Conservation (phyloP, 441 rosid genomes). For the Pelargonium cotyledonis region DNA sequence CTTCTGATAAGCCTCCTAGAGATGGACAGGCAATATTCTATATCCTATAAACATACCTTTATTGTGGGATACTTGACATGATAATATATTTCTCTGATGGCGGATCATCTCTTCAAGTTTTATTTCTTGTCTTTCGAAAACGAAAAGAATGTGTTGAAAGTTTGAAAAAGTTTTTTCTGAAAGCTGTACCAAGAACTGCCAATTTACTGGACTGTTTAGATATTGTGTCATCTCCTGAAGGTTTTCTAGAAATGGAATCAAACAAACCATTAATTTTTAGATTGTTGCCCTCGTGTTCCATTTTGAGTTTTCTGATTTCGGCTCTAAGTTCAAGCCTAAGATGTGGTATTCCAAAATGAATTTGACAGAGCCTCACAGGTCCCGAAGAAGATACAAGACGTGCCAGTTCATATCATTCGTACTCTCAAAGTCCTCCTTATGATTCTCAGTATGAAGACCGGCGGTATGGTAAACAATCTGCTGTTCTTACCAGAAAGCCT, state of each 20-base stretch:
- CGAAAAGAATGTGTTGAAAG: not conserved
- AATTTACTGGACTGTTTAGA: too few relatives aligned
- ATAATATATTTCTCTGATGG: too few relatives aligned
- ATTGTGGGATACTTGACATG: not conserved
- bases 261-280: constrained; percentile 5
- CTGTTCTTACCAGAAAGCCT: constrained; percentile 67
- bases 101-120: too few relatives aligned
- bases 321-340: constrained; percentile 17
- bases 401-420: constrained; percentile 95
- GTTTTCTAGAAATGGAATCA: constrained; percentile 3
- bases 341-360: constrained; percentile 17
- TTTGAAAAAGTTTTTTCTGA: not conserved
- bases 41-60: not conserved
- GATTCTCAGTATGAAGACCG: constrained; percentile 92
- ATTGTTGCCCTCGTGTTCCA: constrained; percentile 12
- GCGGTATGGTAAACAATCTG: constrained; percentile 64
- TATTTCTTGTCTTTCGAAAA: not conserved
- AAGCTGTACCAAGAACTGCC: not conserved
- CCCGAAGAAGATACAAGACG: constrained; percentile 64
- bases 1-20: constrained; percentile 60
- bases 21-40: constrained; percentile 55
- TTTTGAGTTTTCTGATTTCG: constrained; percentile 15
- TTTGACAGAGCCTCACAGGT: constrained; percentile 52
- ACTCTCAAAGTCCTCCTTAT: constrained; percentile 96
- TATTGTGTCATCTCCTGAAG: not conserved